Evolutionary conservation across 176 grass and related monocot species (phyloP).

Genomic region (Aegilops sharonensis): DNA sequence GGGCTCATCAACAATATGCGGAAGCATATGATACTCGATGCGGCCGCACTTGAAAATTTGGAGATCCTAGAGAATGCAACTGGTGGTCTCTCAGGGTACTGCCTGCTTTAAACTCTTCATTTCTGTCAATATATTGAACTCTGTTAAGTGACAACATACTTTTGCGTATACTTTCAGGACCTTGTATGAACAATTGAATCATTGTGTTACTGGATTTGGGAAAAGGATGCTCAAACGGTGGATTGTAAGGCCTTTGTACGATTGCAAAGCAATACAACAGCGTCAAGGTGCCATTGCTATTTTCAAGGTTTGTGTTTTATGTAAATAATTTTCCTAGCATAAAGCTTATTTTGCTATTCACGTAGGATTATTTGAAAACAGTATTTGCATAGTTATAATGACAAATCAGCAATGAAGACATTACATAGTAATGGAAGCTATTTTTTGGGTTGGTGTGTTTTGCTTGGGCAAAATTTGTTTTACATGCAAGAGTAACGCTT

Average conservation of each 20-base stretch:
- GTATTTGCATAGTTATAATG: background rate
- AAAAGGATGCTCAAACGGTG: constrained; percentile 90
- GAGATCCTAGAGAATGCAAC: constrained; percentile 82
- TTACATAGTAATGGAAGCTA: background rate
- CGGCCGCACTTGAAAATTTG: constrained; percentile 91
- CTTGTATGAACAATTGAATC: constrained; percentile 92
- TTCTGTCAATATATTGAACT: constrained; percentile 31
- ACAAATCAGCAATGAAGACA: background rate
- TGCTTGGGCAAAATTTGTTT: background rate
- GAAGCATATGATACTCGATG: constrained; percentile 92
- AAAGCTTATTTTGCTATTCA: constrained; percentile 1
- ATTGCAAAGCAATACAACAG: constrained; percentile 58
- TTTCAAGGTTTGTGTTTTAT: constrained; percentile 66
- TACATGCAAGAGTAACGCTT: background rate
- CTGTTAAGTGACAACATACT: constrained; percentile 10
- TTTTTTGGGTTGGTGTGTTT: background rate
- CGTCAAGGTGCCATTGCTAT: constrained; percentile 75
- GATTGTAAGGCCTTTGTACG: constrained; percentile 84
- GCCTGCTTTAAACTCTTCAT: constrained; percentile 17
- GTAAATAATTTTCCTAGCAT: constrained; percentile 2
- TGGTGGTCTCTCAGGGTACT: constrained; percentile 82
- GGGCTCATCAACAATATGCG: constrained; percentile 35
- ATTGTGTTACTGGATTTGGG: constrained; percentile 88
- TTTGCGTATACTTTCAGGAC: constrained; percentile 61
- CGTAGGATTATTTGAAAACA: background rate